phyloP scores from a whole-genome alignment of 2,329 filamentous ascomycete species.

The Neopestalotiopsis rosae region DNA sequence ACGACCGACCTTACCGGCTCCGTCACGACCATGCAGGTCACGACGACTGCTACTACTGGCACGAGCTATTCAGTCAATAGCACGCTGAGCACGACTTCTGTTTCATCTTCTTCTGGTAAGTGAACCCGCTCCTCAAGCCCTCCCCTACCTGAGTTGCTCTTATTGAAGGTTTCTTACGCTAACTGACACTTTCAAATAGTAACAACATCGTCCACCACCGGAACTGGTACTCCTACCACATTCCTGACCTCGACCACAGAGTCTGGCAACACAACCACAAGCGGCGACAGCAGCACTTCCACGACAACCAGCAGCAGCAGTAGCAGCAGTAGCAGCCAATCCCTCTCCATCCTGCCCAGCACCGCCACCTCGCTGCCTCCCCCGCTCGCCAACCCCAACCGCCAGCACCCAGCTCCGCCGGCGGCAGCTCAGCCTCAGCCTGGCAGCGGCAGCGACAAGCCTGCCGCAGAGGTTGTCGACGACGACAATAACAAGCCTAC shows the following conservation, averaged over 20 bases:
- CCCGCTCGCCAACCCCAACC: neutral
- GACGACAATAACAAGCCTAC: neutral
- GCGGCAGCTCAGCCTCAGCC: neutral
- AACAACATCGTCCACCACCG: constrained; percentile 13
- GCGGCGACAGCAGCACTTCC: neutral
- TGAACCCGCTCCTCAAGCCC: neutral
- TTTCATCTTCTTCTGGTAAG: neutral
- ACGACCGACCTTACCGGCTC: constrained; percentile 19
- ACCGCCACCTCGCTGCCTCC: neutral
- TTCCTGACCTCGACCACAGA: constrained; percentile 31
- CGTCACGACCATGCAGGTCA: constrained; percentile 7
- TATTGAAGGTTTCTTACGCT: constrained; percentile 3
- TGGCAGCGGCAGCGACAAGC: neutral
- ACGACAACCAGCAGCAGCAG: no score
- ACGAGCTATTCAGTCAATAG: constrained; percentile 8
- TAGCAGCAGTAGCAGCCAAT: neutral
- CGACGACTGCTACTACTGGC: constrained; percentile 18
- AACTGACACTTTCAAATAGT: neutral
- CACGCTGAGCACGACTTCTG: neutral
- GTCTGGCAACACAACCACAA: no score
- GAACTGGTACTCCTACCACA: constrained; percentile 26
- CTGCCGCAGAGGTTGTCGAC: neutral
- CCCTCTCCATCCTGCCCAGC: neutral
- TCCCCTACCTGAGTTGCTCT: neutral
- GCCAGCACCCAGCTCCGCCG: neutral